Evolutionary conservation across 2,329 filamentous ascomycete genomes (phyloP).

Genomic region (Diaporthe longicolla): DNA sequence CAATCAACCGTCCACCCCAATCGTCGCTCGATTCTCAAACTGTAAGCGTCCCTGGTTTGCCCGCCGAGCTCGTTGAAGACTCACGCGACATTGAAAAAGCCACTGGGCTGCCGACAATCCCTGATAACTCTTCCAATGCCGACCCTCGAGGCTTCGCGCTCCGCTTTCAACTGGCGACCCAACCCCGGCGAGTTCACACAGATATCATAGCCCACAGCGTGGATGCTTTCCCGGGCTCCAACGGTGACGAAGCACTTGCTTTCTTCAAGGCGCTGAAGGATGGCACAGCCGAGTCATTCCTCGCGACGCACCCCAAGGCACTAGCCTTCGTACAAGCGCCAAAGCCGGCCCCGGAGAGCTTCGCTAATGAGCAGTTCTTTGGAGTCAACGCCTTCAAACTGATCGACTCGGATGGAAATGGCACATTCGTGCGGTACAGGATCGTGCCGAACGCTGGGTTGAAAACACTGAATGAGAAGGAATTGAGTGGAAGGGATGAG

Average conservation of each 20-base stretch:
- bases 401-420: constrained; percentile 55
- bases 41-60: constrained; percentile 13
- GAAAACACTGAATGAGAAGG: constrained; percentile 55
- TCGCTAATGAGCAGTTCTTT: constrained; percentile 63
- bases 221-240: constrained; percentile 65
- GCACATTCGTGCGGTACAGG: constrained; percentile 63
- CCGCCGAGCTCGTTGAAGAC: background rate
- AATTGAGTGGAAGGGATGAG: constrained; percentile 53
- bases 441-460: constrained; percentile 61
- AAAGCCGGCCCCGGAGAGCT: constrained; percentile 64
- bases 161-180: constrained; percentile 60
- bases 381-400: constrained; percentile 65
- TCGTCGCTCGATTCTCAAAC: constrained; percentile 65
- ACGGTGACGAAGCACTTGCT: constrained; percentile 66
- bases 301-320: constrained; percentile 62
- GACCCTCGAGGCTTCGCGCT: constrained; percentile 64
- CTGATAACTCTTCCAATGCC: constrained; percentile 62
- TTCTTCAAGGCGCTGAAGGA: constrained; percentile 60
- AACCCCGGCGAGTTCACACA: constrained; percentile 62
- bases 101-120: constrained; percentile 64
- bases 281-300: constrained; percentile 56
- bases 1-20: constrained; percentile 57
- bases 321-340: constrained; percentile 62
- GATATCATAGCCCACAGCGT: constrained; percentile 69
- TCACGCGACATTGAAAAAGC: constrained; percentile 46